Evolutionary conservation across 1,139 yeast genomes (phyloP).

Genomic region (Suhomyces coccinellae): DNA sequence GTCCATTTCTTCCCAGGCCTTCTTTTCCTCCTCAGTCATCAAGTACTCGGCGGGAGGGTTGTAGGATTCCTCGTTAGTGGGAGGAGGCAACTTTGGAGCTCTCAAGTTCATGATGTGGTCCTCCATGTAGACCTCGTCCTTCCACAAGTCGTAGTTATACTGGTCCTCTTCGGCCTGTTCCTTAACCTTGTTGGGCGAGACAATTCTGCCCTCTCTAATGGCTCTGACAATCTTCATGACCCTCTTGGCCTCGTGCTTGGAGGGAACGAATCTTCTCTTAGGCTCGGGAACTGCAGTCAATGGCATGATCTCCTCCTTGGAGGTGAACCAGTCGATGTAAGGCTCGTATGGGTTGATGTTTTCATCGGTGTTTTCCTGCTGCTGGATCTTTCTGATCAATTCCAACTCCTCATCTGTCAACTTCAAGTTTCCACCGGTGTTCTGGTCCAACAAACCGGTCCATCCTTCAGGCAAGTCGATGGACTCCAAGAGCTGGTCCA

Average conservation of each 20-base stretch:
- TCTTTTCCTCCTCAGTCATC: slow-evolving; percentile 72
- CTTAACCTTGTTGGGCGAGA: slow-evolving; percentile 64
- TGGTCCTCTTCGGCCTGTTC: slow-evolving; percentile 54
- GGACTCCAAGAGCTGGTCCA: slow-evolving; percentile 82
- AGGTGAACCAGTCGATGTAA: slow-evolving; percentile 92
- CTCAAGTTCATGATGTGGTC: slow-evolving; percentile 87
- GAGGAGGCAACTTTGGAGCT: slow-evolving; percentile 95
- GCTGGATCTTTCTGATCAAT: slow-evolving; percentile 80
- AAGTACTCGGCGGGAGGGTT: slow-evolving; percentile 97
- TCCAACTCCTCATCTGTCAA: slow-evolving; percentile 88
- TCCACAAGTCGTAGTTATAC: slow-evolving; percentile 81
- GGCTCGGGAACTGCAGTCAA: slow-evolving; percentile 94
- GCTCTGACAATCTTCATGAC: slow-evolving; percentile 96
- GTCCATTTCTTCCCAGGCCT: slow-evolving; percentile 69
- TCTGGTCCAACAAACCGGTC: slow-evolving; percentile 93
- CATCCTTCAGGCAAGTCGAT: slow-evolving; percentile 97
- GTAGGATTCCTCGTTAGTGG: slow-evolving; percentile 94
- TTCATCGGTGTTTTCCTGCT: slow-evolving; percentile 81
- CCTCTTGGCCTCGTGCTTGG: slow-evolving; percentile 94
- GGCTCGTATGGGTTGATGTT: slow-evolving; percentile 87
- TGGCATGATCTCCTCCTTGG: slow-evolving; percentile 86
- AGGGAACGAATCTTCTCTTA: slow-evolving; percentile 92
- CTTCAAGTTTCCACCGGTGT: slow-evolving; percentile 86
- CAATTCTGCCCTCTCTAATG: slow-evolving; percentile 91
- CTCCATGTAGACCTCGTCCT: slow-evolving; percentile 52